Base-by-base conservation (phyloP, 2,329 filamentous ascomycete genomes). In the Aspergillus sp. region DNA sequence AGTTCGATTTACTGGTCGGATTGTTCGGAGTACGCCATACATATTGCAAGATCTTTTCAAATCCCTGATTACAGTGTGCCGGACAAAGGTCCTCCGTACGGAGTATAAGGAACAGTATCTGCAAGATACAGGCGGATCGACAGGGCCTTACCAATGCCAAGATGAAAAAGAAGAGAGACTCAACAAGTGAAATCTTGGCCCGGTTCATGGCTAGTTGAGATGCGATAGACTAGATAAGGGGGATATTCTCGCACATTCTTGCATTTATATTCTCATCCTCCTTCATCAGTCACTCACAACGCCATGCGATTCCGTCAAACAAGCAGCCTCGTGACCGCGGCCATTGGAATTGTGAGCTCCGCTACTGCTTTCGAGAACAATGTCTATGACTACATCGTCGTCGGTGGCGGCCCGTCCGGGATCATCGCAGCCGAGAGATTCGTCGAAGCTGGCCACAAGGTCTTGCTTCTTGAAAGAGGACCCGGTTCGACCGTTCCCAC, bases 341-440 rank as follows among this genome's bases (percentile, higher is more conserved):
- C 54, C 42, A 47, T 51, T 41, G 46, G 50, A 38, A 25, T 45
- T 7, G 9, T 54, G 23, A 13, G 33, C n/a, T 35, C 15, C 33
- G 46, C 49, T 22, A 50, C 55, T 1, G 52, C 53, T 15, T 50
- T 57, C 37, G 49, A 55, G 45, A 57, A 53, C 33, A 17, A 45
- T 20, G 38, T 49, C 12, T 59, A 59, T 37, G 57, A 59, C 43
- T 59, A 58, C 19, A 59, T 59, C n/a, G 51, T 59, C 15, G 54
- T 58, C 4, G 56, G 57, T 19, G 57, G 57, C 45, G 57, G 57
- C 10, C 57, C 57, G 2, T 49, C 57, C 6, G 57, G 57, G 41
- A 59, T 59, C 39, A 59, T 57, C 48, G 51, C 53, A 7, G 56
- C 57, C 17, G 53, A 58, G 41, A 46, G 56, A n/a, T 57, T 58